Evolutionary conservation across 768 basidiomycete genomes (phyloP).

Genomic region (Wakefieldia striispora): DNA sequence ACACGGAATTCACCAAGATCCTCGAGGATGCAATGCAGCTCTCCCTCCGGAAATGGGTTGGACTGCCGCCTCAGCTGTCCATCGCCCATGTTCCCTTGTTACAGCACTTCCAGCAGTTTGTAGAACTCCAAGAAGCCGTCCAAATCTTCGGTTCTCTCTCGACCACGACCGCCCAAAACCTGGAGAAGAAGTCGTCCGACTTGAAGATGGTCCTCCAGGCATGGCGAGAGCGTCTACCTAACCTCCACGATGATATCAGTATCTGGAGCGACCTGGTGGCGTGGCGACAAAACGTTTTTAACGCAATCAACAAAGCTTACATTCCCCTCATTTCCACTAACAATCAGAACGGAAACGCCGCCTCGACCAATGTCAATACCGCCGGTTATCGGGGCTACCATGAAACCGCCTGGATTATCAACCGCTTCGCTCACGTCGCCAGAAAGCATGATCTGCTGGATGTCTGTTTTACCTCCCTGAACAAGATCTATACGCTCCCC

Average conservation of each 20-base stretch:
- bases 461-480: constrained; percentile 91
- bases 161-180: constrained; percentile 79
- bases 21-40: constrained; percentile 97
- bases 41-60: constrained; percentile 93
- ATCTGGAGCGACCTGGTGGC: constrained; percentile 99
- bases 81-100: constrained; percentile 92
- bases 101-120: constrained; percentile 98
- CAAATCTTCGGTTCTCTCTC: constrained; percentile 91
- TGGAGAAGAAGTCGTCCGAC: constrained; percentile 94
- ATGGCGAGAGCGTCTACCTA: constrained; percentile 96
- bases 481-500: constrained; percentile 97
- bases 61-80: constrained; percentile 81
- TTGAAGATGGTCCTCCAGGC: constrained; percentile 95
- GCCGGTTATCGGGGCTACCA: constrained; percentile 96
- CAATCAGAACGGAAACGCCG: constrained; percentile 48
- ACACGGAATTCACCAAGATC: constrained; percentile 81
- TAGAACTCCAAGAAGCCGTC: constrained; percentile 94
- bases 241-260: constrained; percentile 94
- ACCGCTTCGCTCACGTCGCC: constrained; percentile 97
- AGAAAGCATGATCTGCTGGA: constrained; percentile 95
- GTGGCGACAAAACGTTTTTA: constrained; percentile 98
- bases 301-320: constrained; percentile 94
- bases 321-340: constrained; percentile 78
- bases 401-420: constrained; percentile 99
- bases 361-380: constrained; percentile 65